Percentiles rank a stretch among this genome's conserved stretches.
These are phyloP conservation scores for Exophiala sp. DNA, from an alignment of 2,329 filamentous ascomycete genomes.

Conservation along the genomic window DNA sequence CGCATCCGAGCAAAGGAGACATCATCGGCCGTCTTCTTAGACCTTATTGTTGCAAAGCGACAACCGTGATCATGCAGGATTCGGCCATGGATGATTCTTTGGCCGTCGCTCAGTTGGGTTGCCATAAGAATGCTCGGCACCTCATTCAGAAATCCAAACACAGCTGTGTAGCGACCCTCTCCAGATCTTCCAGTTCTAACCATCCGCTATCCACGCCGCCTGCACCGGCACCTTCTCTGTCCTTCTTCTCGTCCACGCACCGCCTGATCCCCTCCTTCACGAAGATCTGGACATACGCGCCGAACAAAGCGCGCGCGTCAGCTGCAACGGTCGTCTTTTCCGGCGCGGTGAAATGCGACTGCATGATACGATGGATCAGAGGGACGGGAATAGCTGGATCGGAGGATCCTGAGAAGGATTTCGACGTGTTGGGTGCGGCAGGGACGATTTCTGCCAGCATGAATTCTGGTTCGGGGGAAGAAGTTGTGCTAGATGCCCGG, in stretches of 20 bases:
- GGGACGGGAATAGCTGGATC: constrained; percentile 59
- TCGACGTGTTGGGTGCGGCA: constrained; percentile 32
- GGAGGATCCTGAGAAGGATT: constrained; percentile 18
- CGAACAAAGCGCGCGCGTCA: constrained; percentile 69
- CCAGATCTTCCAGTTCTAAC: constrained; percentile 74
- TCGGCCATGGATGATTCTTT: too few relatives aligned
- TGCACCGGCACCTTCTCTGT: constrained; percentile 34
- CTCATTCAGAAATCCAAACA: constrained; percentile 67
- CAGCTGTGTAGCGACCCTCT: constrained; percentile 79
- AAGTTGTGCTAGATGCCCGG: constrained; percentile 11
- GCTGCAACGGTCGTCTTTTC: constrained; percentile 66
- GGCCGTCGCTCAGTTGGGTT: not conserved
- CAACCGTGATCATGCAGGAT: too few relatives aligned
- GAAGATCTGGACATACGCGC: constrained; percentile 86
- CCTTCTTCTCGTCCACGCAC: constrained; percentile 62
- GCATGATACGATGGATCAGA: constrained; percentile 68
- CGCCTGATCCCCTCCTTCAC: constrained; percentile 81
- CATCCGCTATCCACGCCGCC: constrained; percentile 30
- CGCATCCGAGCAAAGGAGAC: too few relatives aligned
- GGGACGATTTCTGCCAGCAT: constrained; percentile 44
- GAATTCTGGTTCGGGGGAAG: constrained; percentile 40
- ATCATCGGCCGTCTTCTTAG: too few relatives aligned
- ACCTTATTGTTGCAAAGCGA: too few relatives aligned
- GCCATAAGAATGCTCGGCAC: not conserved
- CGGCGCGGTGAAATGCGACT: constrained; percentile 67